Evolutionary conservation across 371 early-diverging fungal genomes (phyloP).

Genomic region (Blastocladiella emersonii): DNA sequence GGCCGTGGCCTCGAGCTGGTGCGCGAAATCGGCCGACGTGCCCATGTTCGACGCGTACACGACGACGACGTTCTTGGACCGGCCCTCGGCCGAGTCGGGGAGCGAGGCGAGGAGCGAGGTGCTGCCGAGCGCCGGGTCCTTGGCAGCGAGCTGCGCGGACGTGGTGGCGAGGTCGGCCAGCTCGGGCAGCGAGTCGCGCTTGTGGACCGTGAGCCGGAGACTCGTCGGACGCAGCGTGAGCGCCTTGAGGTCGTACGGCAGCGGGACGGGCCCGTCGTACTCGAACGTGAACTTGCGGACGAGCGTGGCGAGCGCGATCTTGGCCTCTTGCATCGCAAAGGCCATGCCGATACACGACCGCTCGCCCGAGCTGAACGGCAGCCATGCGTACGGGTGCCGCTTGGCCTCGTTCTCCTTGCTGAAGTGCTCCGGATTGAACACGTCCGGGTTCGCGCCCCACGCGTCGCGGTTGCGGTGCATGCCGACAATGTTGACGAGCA

Average conservation of each 20-base stretch:
- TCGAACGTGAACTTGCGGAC: not conserved
- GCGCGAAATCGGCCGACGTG: not conserved
- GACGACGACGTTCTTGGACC: not conserved
- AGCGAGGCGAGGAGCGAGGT: too few species aligned
- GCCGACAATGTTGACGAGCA: not conserved
- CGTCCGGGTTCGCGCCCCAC: conserved; percentile 10
- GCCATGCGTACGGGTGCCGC: conserved; percentile 13
- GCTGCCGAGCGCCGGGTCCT: too few species aligned
- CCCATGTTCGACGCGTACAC: conserved; percentile 1
- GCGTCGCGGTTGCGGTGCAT: conserved; percentile 15
- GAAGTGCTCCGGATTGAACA: conserved; percentile 19
- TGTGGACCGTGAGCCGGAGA: not conserved
- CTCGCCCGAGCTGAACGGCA: conserved; percentile 15
- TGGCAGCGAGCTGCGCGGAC: too few species aligned
- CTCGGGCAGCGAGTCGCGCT: not conserved
- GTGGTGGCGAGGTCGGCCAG: too few species aligned
- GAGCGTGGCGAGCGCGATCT: conserved; percentile 6
- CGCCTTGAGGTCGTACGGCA: not conserved
- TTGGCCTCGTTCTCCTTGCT: conserved; percentile 13
- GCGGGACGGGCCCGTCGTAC: not conserved
- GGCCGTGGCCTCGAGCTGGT: not conserved
- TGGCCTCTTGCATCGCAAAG: conserved; percentile 19
- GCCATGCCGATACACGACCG: conserved; percentile 17
- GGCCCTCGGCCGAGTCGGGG: too few species aligned
- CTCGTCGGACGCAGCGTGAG: not conserved